Conservation (phyloP, 148 eudicot genomes). For the Silene uniflora region DNA sequence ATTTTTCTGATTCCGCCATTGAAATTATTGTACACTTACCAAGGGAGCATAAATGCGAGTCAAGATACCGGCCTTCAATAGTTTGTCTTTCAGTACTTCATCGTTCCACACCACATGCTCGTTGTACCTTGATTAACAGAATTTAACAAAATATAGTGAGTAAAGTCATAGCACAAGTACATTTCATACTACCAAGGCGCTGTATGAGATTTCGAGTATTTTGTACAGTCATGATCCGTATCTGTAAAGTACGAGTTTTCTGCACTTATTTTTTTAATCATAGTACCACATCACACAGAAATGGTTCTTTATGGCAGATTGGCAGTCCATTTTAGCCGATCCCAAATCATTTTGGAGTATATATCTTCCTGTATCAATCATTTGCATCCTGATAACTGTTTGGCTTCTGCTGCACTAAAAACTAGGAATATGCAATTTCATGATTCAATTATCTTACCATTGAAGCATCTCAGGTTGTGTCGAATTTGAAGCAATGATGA, state of each 20-base stretch:
- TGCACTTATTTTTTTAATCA: too few species aligned
- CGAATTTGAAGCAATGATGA: constrained; percentile 60
- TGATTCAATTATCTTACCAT: constrained; percentile 36
- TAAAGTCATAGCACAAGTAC: neutral
- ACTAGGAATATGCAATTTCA: neutral
- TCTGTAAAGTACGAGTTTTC: too few species aligned
- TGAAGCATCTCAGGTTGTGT: constrained; percentile 52
- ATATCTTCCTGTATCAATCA: too few species aligned
- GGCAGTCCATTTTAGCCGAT: neutral
- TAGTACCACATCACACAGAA: too few species aligned
- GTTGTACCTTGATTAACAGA: constrained; percentile 39
- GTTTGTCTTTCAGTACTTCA: constrained; percentile 33
- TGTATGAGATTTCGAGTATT: neutral
- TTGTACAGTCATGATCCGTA: too few species aligned
- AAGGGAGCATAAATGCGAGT: constrained; percentile 59
- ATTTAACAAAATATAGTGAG: neutral
- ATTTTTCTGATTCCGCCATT: neutral
- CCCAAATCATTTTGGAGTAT: too few species aligned
- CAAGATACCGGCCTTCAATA: constrained; percentile 43
- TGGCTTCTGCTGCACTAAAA: too few species aligned
- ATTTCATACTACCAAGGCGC: neutral
- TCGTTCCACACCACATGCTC: constrained; percentile 60
- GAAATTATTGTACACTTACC: constrained; percentile 31
- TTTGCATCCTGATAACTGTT: neutral
- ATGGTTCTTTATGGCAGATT: too few species aligned